Base-by-base conservation (phyloP, 2,329 filamentous ascomycete species). In the Proliferodiscus dingleyae region DNA sequence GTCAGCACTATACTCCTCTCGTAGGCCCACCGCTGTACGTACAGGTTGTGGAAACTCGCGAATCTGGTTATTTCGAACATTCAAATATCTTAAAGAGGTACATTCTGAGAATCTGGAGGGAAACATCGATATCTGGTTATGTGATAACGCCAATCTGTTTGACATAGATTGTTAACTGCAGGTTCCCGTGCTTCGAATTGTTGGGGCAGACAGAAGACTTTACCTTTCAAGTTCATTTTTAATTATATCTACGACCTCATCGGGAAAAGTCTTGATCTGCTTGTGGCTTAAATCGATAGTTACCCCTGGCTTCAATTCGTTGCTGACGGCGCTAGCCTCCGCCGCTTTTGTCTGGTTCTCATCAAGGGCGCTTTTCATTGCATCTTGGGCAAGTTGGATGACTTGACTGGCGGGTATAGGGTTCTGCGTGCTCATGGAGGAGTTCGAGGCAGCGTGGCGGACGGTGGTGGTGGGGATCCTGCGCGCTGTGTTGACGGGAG, bases 231-330 rank as follows among this genome's bases (percentile, higher is more conserved):
- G 49, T 41, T 65, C 61, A 37, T 58, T 56, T 41, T 64, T 65
- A 21, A 65, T 64, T 39, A 65, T 64, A 50, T 65, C 62, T 24
- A 65, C 58, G 15, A 65, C 63, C 44, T 64, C 63, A 6, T 65
- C 63, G 1, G 63, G 63, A 30, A 65, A 64, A 28, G 37, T 51
- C 56, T 80, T 76, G 36, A 90, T 89, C 60, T 80, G 81, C 66
- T 83, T 85, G 58, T 85, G 81, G 64, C 85, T 87, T 52, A 90
- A 67, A 65, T 90, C 85, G 57, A 91, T 83, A 24, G 87, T 90
- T 47, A 89, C 78, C 48, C 87, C 86, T 38, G 61, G 59, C 61
- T 82, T 80, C 37, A 83, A 68, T 36, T 78, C 78, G 63, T 68
- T 80, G 61, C 74, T 80, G 53, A 79, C 72, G 50, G 75, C 72